phyloP scores from a whole-genome alignment of 2,329 filamentous ascomycete species.

The Aspergillus brunneoviolaceus region DNA sequence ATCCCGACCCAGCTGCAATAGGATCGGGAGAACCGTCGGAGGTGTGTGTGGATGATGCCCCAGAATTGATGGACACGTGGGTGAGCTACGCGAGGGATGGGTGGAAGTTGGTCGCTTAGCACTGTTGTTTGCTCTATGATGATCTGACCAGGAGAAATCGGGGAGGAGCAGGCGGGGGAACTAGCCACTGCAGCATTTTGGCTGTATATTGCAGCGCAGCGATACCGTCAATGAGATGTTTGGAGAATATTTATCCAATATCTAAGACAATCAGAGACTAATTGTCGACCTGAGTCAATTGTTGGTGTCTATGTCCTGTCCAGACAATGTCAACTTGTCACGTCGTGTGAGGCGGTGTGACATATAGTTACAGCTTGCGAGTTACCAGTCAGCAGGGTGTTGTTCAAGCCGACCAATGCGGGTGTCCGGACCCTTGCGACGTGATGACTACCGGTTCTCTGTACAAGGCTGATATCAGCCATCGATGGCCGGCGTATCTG shows the following conservation, averaged over 20 bases:
- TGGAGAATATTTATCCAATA: not conserved
- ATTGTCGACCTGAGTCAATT: not conserved
- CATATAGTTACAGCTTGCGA: not conserved
- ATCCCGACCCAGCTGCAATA: conserved; percentile 34
- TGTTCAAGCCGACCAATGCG: not conserved
- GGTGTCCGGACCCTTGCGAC: not conserved
- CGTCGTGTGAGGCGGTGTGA: not conserved
- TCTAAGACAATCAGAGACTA: no score
- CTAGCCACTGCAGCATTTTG: not conserved
- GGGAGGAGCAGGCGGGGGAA: conserved; percentile 17
- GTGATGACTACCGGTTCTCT: no score
- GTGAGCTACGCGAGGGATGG: conserved; percentile 21
- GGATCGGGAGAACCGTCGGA: conserved; percentile 30
- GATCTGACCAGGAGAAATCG: conserved; percentile 28
- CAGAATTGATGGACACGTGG: conserved; percentile 23
- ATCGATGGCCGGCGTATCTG: no score
- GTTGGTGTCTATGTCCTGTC: not conserved
- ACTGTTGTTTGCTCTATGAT: conserved; percentile 12
- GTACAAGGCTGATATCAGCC: no score
- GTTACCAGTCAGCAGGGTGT: not conserved
- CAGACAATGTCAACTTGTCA: not conserved
- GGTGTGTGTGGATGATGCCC: conserved; percentile 30
- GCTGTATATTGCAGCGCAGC: not conserved
- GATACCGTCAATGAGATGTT: not conserved
- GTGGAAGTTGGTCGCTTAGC: conserved; percentile 23